Conservation (phyloP, 2,329 filamentous ascomycete genomes). For the Aspergillus candidus region DNA sequence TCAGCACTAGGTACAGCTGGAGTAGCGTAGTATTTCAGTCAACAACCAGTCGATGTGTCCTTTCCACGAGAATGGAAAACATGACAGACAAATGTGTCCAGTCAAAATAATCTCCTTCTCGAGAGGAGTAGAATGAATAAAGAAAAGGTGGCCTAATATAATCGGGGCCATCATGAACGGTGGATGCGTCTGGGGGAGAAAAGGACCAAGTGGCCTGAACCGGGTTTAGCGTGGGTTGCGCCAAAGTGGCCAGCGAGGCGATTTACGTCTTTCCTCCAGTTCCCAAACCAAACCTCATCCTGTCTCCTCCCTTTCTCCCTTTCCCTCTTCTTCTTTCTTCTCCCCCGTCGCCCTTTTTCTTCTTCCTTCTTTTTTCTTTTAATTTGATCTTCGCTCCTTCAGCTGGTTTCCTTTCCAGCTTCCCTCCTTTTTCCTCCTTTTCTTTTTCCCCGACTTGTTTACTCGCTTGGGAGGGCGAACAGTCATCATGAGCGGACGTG, state of each 20-base stretch:
- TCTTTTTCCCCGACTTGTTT: conserved; percentile 14
- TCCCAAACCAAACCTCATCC: conserved; percentile 18
- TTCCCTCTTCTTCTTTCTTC: conserved; percentile 17
- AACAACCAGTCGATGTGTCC: too few relatives aligned
- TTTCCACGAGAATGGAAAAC: too few relatives aligned
- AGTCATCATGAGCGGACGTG: conserved; percentile 55
- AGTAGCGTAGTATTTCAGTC: too few relatives aligned
- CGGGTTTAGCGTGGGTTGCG: conserved; percentile 29
- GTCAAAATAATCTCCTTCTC: too few relatives aligned
- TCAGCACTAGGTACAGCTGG: too few relatives aligned
- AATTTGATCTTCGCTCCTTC: conserved; percentile 26
- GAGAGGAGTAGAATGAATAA: neutral
- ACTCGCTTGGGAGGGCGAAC: conserved; percentile 29
- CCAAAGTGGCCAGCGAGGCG: conserved; percentile 35
- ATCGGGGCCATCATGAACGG: neutral
- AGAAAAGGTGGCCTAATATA: neutral
- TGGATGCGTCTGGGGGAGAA: conserved; percentile 13
- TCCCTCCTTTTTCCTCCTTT: conserved; percentile 21
- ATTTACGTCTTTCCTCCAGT: conserved; percentile 1
- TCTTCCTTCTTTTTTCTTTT: conserved; percentile 21
- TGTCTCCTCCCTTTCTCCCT: conserved; percentile 20
- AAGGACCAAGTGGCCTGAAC: conserved; percentile 36
- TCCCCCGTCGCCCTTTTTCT: conserved; percentile 17
- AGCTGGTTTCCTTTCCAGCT: conserved; percentile 30
- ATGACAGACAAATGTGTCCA: too few relatives aligned